Base-by-base conservation (phyloP, 139 green algal genomes). In the Penium margaritaceum region DNA sequence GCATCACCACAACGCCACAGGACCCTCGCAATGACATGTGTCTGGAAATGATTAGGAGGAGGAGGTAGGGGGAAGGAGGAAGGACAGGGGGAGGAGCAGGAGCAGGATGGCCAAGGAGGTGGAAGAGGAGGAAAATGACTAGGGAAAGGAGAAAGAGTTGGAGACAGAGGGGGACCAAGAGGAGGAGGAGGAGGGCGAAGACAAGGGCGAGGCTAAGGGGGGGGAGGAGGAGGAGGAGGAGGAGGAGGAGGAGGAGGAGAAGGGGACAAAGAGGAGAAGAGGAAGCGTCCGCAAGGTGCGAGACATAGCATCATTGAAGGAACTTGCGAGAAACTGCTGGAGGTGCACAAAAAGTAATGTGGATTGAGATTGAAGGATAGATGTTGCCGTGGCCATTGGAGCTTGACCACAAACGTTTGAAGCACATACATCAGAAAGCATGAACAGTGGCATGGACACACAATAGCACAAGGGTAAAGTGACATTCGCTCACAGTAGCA, bases 401-500 rank as follows among this genome's bases (percentile, higher is more conserved):
- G n/a, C n/a, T n/a, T n/a, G n/a, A n/a, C n/a, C n/a, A n/a, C n/a
- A n/a, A n/a, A n/a, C n/a, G n/a, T n/a, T n/a, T n/a, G n/a, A n/a
- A n/a, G n/a, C n/a, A n/a, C n/a, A n/a, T n/a, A n/a, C n/a, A n/a
- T n/a, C n/a, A n/a, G n/a, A n/a, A n/a, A n/a, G n/a, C n/a, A n/a
- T n/a, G n/a, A n/a, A n/a, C n/a, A n/a, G n/a, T n/a, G n/a, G n/a
- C n/a, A n/a, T n/a, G n/a, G n/a, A n/a, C n/a, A n/a, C n/a, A n/a
- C n/a, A n/a, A n/a, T n/a, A n/a, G n/a, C n/a, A n/a, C n/a, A n/a
- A n/a, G n/a, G n/a, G 41, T 51, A 12, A 51, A 51, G 41, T 21
- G 41, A 9, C 9, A 12, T 19, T 58, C 9, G 61, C 64, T 60
- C 14, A 72, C 64, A 5, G 32, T 72, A 35, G 39, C 64, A 72